Conservation (phyloP, 2,329 filamentous ascomycete species). For the Beauveria sp. region DNA sequence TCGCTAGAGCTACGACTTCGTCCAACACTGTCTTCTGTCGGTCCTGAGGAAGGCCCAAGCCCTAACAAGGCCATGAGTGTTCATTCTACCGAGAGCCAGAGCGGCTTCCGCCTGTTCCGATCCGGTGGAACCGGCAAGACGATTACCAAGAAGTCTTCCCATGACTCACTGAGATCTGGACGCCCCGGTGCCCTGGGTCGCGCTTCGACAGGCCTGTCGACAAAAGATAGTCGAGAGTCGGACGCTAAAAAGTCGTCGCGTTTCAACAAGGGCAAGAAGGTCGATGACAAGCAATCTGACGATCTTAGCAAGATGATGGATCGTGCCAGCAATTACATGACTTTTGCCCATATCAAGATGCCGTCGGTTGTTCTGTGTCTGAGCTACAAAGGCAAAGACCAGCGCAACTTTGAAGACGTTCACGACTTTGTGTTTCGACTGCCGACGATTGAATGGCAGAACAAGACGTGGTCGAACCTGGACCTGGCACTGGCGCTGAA, state of each 20-base stretch:
- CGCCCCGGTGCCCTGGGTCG: constrained; percentile 35
- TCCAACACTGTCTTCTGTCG: constrained; percentile 63
- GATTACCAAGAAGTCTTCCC: constrained; percentile 44
- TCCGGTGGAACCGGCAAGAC: constrained; percentile 35
- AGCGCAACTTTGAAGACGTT: constrained; percentile 92
- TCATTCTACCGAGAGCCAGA: constrained; percentile 39
- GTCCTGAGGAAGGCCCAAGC: constrained; percentile 28
- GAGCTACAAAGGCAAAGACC: constrained; percentile 92
- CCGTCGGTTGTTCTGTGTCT: constrained; percentile 91
- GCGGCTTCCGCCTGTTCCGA: constrained; percentile 45
- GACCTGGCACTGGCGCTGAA: constrained; percentile 89
- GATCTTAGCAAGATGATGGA: constrained; percentile 96
- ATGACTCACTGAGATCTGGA: constrained; percentile 44
- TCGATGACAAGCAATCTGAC: constrained; percentile 61
- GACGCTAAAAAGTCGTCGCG: constrained; percentile 43
- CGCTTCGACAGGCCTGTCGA: constrained; percentile 35
- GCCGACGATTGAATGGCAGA: constrained; percentile 88
- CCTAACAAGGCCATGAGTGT: constrained; percentile 42
- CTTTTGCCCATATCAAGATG: constrained; percentile 88
- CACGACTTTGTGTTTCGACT: constrained; percentile 96
- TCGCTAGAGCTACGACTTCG: constrained; percentile 75
- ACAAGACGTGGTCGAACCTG: constrained; percentile 98
- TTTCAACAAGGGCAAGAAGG: constrained; percentile 48
- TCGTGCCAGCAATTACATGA: constrained; percentile 95
- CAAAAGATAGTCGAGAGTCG: constrained; percentile 30